A percentile compares a stretch with the other conserved stretches of the same genome.
Evolutionary conservation across 345 rosid genomes (phyloP).

Genomic region (Pseudoturritis turrita): DNA sequence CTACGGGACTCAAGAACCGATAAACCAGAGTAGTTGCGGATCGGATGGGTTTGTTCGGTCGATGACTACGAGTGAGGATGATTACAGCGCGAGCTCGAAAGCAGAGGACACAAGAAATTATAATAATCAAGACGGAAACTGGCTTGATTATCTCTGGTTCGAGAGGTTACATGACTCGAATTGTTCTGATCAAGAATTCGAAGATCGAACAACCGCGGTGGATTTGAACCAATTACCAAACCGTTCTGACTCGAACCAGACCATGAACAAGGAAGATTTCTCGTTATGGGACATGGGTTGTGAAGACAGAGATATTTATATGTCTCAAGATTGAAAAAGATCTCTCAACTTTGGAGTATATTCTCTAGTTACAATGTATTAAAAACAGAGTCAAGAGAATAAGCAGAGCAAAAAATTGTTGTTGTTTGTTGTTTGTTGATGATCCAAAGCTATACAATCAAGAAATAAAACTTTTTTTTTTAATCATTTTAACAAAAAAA

Average conservation of each 20-base stretch:
- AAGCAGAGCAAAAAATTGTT: neutral
- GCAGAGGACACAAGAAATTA: neutral
- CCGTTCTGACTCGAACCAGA: constrained; percentile 18
- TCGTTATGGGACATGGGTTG: constrained; percentile 37
- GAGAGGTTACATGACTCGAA: constrained; percentile 18
- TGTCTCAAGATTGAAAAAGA: constrained; percentile 19
- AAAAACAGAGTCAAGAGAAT: constrained; percentile 12
- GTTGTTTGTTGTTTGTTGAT: constrained; percentile 5
- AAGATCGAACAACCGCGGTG: constrained; percentile 11
- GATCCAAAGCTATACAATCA: constrained; percentile 25
- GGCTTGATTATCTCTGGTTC: constrained; percentile 17
- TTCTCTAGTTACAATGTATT: constrained; percentile 7
- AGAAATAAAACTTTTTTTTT: constrained; percentile 12
- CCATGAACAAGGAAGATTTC: constrained; percentile 12
- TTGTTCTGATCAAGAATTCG: constrained; percentile 23
- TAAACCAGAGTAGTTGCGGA: neutral
- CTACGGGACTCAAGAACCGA: constrained; percentile 10
- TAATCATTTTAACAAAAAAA: neutral
- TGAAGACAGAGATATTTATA: constrained; percentile 28
- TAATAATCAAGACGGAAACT: neutral
- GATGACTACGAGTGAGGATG: constrained; percentile 28
- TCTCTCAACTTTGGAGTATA: constrained; percentile 1
- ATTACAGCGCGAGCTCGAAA: constrained; percentile 17
- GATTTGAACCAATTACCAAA: constrained; percentile 23
- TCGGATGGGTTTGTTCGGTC: constrained; percentile 17